phyloP scores from a whole-genome alignment of 2,329 filamentous ascomycete genomes.

The Acarospora socialis region DNA sequence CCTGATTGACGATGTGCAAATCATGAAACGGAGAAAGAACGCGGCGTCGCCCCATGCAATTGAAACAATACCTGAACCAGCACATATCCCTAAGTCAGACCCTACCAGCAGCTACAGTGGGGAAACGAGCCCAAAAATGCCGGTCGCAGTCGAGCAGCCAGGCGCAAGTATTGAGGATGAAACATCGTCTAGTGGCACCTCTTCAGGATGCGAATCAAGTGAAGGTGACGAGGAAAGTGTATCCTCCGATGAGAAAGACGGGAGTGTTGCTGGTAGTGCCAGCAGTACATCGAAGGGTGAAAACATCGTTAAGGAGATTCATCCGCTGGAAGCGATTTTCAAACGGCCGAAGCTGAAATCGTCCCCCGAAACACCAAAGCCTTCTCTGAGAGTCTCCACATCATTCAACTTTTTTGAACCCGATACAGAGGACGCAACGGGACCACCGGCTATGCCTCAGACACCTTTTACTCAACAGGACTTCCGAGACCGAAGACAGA shows the following conservation, averaged over 20 bases:
- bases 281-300: too few relatives aligned
- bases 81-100: too few relatives aligned
- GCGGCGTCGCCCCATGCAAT: too few relatives aligned
- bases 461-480: slow-evolving; percentile 76
- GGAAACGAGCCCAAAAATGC: too few relatives aligned
- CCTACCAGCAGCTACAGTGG: too few relatives aligned
- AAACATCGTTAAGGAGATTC: slow-evolving; percentile 45
- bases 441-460: slow-evolving; percentile 38
- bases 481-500: slow-evolving; percentile 47
- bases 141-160: not conserved
- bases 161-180: slow-evolving; percentile 3
- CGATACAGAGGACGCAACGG: slow-evolving; percentile 27
- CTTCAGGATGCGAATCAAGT: slow-evolving; percentile 12
- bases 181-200: slow-evolving; percentile 13
- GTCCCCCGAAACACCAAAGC: slow-evolving; percentile 20
- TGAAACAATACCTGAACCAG: too few relatives aligned
- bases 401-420: slow-evolving; percentile 70
- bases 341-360: slow-evolving; percentile 47
- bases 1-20: slow-evolving; percentile 47
- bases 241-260: slow-evolving; percentile 15
- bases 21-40: slow-evolving; percentile 6
- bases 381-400: slow-evolving; percentile 30
- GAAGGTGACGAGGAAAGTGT: slow-evolving; percentile 26
- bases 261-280: slow-evolving; percentile 20
- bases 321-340: slow-evolving; percentile 85